Evolutionary conservation across 225 moss, liverwort and hornwort species (phyloP), one percentile per base, ranked within the genome.

Genomic region (Polytrichum formosum): DNA sequence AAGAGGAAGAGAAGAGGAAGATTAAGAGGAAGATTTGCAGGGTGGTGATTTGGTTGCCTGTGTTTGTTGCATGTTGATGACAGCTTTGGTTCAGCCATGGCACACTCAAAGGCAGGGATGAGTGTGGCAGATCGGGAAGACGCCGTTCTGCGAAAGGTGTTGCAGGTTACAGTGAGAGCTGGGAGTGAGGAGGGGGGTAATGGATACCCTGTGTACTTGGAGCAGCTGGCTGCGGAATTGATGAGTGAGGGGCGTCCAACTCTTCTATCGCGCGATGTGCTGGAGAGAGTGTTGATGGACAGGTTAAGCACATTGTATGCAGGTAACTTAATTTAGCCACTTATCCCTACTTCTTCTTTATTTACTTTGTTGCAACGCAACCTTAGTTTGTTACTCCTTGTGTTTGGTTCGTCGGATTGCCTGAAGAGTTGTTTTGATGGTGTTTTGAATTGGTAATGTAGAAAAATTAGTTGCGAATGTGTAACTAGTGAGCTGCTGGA

Each of bases 251-350:
- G 74, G 6, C 82, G 77, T 65, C 79, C 87, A 26, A 77, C 78
- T 67, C 72, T 84, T 5, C 85, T 98, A 13, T 82, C 82, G 4
- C 82, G 88, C 13, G 94, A 92, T 68, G 55, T 90, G 1, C 66
- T 92, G 60, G 97, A 98, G 79, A 78, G 97, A 79, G 91, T 79
- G 75, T 75, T 98, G 83, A 91, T 92, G 94, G 94, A 87, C 65
- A 87, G 92, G 80, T 78, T 98, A 17, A 70, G 81, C 26, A 73
- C 71, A 54, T 75, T 70, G 53, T 66, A 62, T 35, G 69, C 30
- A n/a, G 81, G 73, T 46, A 70, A 13, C 46, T 46, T 13, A 46
- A 46, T 46, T 26, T 46, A 16, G 46, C 46, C 46, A 46, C 46
- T 46, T 46, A 46, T 46, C 46, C 46, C 13, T 46, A 13, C 16